Conservation (phyloP, 371 early-diverging fungal genomes). For the Mucor circinelloides region DNA sequence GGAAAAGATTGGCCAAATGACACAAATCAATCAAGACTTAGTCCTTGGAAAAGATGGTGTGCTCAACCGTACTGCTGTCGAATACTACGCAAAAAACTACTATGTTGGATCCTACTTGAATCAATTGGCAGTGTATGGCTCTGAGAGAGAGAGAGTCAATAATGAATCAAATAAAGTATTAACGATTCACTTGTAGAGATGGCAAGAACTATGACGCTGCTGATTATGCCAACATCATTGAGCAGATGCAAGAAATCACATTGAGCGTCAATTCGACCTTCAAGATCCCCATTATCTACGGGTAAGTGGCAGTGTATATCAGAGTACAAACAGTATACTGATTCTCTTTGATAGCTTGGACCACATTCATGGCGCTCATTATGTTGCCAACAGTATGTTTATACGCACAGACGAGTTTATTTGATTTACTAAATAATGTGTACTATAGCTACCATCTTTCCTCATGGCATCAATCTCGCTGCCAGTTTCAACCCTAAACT, state of each 20-base stretch:
- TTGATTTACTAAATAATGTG: not conserved
- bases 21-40: slow-evolving; percentile 56
- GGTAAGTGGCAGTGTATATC: slow-evolving; percentile 12
- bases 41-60: slow-evolving; percentile 42
- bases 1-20: slow-evolving; percentile 74
- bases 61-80: slow-evolving; percentile 47
- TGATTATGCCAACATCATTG: slow-evolving; percentile 33
- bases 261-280: slow-evolving; percentile 31
- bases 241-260: slow-evolving; percentile 40
- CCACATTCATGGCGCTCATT: slow-evolving; percentile 72
- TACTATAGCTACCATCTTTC: slow-evolving; percentile 51
- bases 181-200: slow-evolving; percentile 12
- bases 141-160: too few relatives aligned
- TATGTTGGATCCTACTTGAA: slow-evolving; percentile 41
- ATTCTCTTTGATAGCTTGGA: slow-evolving; percentile 43
- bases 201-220: slow-evolving; percentile 30
- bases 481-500: slow-evolving; percentile 54
- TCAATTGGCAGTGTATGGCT: slow-evolving; percentile 31
- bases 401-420: not conserved
- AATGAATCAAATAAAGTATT: too few relatives aligned
- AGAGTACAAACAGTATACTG: not conserved
- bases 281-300: slow-evolving; percentile 45
- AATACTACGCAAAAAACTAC: slow-evolving; percentile 48
- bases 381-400: slow-evolving; percentile 48
- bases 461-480: slow-evolving; percentile 54